Conservation (phyloP, 169 alveolate genomes). For the Plasmodium falciparum region DNA sequence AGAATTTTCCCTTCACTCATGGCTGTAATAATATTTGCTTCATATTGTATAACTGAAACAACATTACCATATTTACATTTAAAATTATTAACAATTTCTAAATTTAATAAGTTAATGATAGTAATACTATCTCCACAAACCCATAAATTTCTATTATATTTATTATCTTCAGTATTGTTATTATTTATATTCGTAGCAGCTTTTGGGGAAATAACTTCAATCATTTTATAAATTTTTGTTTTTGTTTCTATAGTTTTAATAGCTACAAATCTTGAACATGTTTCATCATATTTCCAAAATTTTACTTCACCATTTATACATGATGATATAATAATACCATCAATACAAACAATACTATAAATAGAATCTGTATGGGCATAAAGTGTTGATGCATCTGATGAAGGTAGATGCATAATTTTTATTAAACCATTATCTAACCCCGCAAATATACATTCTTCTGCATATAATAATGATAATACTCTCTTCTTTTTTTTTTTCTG, state of each 20-base stretch:
- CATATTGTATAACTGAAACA: slow-evolving; percentile 75
- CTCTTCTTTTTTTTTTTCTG: slow-evolving; percentile 50
- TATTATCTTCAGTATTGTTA: slow-evolving; percentile 31
- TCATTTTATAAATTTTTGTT: slow-evolving; percentile 75
- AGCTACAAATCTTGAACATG: slow-evolving; percentile 52
- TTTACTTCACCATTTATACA: slow-evolving; percentile 73
- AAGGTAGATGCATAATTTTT: slow-evolving; percentile 73
- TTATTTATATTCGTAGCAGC: slow-evolving; percentile 1
- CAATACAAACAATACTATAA: slow-evolving; percentile 74
- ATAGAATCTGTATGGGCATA: slow-evolving; percentile 74
- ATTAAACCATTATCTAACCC: slow-evolving; percentile 74
- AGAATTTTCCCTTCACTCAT: slow-evolving; percentile 77
- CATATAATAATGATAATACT: slow-evolving; percentile 65
- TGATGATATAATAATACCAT: slow-evolving; percentile 72
- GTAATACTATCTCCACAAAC: slow-evolving; percentile 77
- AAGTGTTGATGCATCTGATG: slow-evolving; percentile 74
- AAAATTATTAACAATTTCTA: slow-evolving; percentile 47
- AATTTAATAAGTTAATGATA: slow-evolving; percentile 53
- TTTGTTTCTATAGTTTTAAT: slow-evolving; percentile 66
- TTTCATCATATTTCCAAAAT: slow-evolving; percentile 75
- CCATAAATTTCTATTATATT: slow-evolving; percentile 66
- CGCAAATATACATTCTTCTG: slow-evolving; percentile 78
- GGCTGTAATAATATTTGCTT: slow-evolving; percentile 72
- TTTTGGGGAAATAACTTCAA: slow-evolving; percentile 59
- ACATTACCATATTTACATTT: slow-evolving; percentile 73